Percentiles rank a stretch among this genome's conserved stretches.
Evolutionary conservation across 805 yeast species (phyloP).

Genomic region (Barnettozyma wickerhamii): DNA sequence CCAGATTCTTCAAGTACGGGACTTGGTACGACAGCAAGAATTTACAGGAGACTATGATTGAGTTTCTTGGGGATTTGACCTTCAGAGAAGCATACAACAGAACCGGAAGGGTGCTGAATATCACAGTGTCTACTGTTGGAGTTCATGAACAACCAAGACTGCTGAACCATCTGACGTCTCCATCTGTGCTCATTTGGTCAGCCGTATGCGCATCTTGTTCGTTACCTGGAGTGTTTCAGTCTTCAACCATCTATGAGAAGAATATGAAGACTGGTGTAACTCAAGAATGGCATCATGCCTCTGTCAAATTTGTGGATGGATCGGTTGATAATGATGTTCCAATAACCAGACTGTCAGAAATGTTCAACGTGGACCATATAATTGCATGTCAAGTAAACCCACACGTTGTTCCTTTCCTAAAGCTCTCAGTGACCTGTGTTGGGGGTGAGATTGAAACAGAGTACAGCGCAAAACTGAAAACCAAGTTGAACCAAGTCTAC

Average conservation of each 20-base stretch:
- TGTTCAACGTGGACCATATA: constrained; percentile 96
- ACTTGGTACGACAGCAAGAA: constrained; percentile 82
- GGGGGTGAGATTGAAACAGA: constrained; percentile 68
- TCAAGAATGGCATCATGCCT: constrained; percentile 76
- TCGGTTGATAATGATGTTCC: constrained; percentile 95
- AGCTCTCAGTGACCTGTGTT: constrained; percentile 58
- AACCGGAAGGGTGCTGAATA: constrained; percentile 88
- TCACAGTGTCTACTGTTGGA: constrained; percentile 90
- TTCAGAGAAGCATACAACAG: constrained; percentile 93
- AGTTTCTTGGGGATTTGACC: constrained; percentile 82
- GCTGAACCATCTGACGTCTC: constrained; percentile 74
- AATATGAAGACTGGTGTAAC: constrained; percentile 66
- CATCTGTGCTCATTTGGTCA: constrained; percentile 79
- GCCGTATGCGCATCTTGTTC: constrained; percentile 94
- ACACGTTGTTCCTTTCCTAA: constrained; percentile 86
- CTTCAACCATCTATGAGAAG: constrained; percentile 81
- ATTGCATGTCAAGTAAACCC: constrained; percentile 98
- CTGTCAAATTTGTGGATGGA: constrained; percentile 88
- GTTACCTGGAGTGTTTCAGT: constrained; percentile 86
- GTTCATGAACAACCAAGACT: constrained; percentile 87
- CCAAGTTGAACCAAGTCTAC: constrained; percentile 48
- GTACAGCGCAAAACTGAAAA: constrained; percentile 49
- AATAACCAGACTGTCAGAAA: constrained; percentile 81
- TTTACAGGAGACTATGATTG: constrained; percentile 67
- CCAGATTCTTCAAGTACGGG: constrained; percentile 72